These are phyloP conservation scores for Parathielavia hyrcaniae DNA, from an alignment of 495 filamentous ascomycete species.

Conservation along the genomic window DNA sequence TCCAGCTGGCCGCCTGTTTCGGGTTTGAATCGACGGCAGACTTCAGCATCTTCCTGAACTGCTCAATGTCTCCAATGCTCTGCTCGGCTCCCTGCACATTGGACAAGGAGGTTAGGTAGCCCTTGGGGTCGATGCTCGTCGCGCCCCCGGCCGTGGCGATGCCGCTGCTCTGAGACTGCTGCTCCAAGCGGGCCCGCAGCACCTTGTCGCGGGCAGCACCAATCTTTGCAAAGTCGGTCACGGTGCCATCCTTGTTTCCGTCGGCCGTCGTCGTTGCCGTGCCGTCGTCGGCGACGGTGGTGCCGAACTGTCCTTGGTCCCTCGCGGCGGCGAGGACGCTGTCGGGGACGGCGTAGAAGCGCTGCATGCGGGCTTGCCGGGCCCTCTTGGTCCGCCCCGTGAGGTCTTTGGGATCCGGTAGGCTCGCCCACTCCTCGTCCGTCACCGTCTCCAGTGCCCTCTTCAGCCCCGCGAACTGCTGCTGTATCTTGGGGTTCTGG, in stretches of 20 bases:
- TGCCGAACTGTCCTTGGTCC: constrained; percentile 73
- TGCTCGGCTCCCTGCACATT: constrained; percentile 73
- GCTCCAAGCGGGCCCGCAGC: constrained; percentile 81
- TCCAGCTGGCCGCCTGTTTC: constrained; percentile 92
- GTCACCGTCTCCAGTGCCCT: constrained; percentile 78
- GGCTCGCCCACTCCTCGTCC: constrained; percentile 93
- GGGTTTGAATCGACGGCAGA: constrained; percentile 95
- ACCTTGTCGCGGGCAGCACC: constrained; percentile 92
- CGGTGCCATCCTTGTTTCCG: constrained; percentile 61
- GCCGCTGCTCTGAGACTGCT: constrained; percentile 65
- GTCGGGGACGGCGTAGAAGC: constrained; percentile 95
- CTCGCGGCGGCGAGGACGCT: constrained; percentile 86
- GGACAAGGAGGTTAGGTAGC: constrained; percentile 85
- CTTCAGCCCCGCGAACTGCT: constrained; percentile 96
- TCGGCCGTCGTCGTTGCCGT: constrained; percentile 51
- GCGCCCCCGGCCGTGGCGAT: constrained; percentile 73
- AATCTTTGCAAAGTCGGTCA: constrained; percentile 98
- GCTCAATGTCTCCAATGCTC: constrained; percentile 90
- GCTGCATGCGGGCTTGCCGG: constrained; percentile 71
- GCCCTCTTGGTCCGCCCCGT: constrained; percentile 86
- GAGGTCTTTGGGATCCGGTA: constrained; percentile 93
- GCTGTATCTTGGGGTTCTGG: constrained; percentile 96
- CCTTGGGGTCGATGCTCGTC: constrained; percentile 90
- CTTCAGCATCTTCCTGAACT: constrained; percentile 85
- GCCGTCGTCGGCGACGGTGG: constrained; percentile 76